These are phyloP conservation scores for Helicostylum pulchrum DNA, from an alignment of 192 early-diverging fungal species.

Conservation along the genomic window DNA sequence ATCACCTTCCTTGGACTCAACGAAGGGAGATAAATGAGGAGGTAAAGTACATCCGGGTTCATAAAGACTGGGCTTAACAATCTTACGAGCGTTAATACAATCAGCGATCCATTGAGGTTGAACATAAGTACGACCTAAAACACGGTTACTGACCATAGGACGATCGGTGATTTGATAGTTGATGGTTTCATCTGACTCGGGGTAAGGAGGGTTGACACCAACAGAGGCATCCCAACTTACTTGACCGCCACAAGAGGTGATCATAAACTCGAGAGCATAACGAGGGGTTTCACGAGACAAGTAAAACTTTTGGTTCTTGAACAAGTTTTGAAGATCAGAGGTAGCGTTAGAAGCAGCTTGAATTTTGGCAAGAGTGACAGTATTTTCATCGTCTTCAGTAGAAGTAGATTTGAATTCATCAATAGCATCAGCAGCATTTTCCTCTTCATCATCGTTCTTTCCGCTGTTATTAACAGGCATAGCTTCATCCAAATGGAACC, in stretches of 20 bases:
- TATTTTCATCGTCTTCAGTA: slow-evolving; percentile 35
- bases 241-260: slow-evolving; percentile 85
- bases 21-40: slow-evolving; percentile 94
- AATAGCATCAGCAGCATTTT: slow-evolving; percentile 34
- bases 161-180: slow-evolving; percentile 90
- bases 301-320: slow-evolving; percentile 73
- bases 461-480: slow-evolving; percentile 23
- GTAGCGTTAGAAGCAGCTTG: slow-evolving; percentile 47
- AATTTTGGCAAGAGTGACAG: slow-evolving; percentile 49
- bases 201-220: slow-evolving; percentile 75
- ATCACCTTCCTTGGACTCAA: slow-evolving; percentile 78
- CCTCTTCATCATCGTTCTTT: slow-evolving; percentile 16
- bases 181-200: slow-evolving; percentile 78
- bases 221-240: slow-evolving; percentile 85
- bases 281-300: slow-evolving; percentile 94
- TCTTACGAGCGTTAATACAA: slow-evolving; percentile 79
- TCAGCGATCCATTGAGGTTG: slow-evolving; percentile 99
- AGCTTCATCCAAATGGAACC: slow-evolving; percentile 66
- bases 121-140: slow-evolving; percentile 71
- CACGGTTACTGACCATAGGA: slow-evolving; percentile 61
- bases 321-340: slow-evolving; percentile 45
- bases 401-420: slow-evolving; percentile 49
- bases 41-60: slow-evolving; percentile 79
- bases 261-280: slow-evolving; percentile 87
- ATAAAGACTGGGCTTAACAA: slow-evolving; percentile 65